Conservation (phyloP, 257 asterid genomes). For the Petunia secreta region DNA sequence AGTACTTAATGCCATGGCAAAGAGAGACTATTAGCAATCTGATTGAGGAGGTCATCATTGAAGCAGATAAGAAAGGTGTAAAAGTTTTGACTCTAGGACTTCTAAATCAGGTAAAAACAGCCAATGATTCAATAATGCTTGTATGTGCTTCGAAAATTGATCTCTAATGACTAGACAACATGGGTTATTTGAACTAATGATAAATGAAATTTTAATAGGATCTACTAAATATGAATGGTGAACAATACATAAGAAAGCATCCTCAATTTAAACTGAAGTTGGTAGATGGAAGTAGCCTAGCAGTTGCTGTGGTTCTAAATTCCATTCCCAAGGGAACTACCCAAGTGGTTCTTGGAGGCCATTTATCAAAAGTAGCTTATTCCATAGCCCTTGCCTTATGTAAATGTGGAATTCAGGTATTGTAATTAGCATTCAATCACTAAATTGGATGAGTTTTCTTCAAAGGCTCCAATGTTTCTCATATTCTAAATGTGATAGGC, state of each 20-base stretch:
- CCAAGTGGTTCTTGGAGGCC: too few species aligned
- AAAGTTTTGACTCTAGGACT: conserved; percentile 43
- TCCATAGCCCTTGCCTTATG: too few species aligned
- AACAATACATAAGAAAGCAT: too few species aligned
- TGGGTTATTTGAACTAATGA: too few species aligned
- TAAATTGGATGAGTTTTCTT: neutral
- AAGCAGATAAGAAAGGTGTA: conserved; percentile 40
- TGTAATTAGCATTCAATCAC: neutral
- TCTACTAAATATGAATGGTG: too few species aligned
- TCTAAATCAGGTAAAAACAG: conserved; percentile 37
- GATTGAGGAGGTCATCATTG: conserved; percentile 38
- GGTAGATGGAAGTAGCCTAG: too few species aligned
- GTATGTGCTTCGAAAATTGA: neutral
- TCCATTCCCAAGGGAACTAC: too few species aligned
- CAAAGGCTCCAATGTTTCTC: neutral
- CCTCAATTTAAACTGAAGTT: too few species aligned
- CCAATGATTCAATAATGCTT: neutral
- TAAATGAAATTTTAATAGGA: too few species aligned
- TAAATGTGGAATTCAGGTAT: too few species aligned
- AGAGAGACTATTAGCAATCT: conserved; percentile 36
- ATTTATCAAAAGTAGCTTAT: too few species aligned
- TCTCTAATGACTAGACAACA: neutral
- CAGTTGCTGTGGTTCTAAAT: too few species aligned
- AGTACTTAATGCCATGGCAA: conserved; percentile 38
- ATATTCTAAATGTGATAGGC: neutral